Base-by-base conservation (phyloP, 768 basidiomycete genomes). In the Hericium coralloides region DNA sequence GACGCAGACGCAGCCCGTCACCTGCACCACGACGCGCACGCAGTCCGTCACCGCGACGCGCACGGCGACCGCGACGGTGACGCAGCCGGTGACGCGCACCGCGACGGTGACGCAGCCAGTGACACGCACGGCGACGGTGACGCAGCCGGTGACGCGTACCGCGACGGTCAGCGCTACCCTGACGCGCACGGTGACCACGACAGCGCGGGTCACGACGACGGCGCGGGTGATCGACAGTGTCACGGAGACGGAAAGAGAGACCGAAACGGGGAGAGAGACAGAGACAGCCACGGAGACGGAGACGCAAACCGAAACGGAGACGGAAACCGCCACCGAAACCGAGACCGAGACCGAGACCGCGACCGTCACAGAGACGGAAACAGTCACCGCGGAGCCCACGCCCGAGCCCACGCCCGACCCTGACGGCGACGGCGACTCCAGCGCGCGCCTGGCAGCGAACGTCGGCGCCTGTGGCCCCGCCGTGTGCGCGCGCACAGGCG, bases 351-450 rank as follows among this genome's bases (percentile, higher is more conserved):
- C 57, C 31, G 26, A 26, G 15, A 20, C 49, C 38, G 55, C 17
- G 36, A 38, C 52, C 1, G 39, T 14, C 39, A 41, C 39, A 3
- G 9, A 14, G 4, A 41, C 39, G 39, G 57, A 37, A 25, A 56
- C 53, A 17, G 38, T 36, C n/a, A 57, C 58, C 1, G 49, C 43
- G 8, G 59, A 56, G 22, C 43, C 48, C 15, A 58, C 55, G 22
- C 2, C 31, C 25, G 23, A 39, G 50, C 2, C 49, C 57, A 12
- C 18, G 22, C 15, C 37, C 20, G 25, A 49, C 51, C 18, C 23
- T 1, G 60, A 62, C 53, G 59, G 62, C 14, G 63, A 63, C 57
- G 52, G 38, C 48, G 59, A 10, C 12, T n/a, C 38, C 62, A 59
- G 65, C 58, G n/a, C n/a, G n/a, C n/a, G n/a, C n/a, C n/a, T n/a